phyloP scores from a whole-genome alignment of 345 rosid species.

The Clarkia xantiana region DNA sequence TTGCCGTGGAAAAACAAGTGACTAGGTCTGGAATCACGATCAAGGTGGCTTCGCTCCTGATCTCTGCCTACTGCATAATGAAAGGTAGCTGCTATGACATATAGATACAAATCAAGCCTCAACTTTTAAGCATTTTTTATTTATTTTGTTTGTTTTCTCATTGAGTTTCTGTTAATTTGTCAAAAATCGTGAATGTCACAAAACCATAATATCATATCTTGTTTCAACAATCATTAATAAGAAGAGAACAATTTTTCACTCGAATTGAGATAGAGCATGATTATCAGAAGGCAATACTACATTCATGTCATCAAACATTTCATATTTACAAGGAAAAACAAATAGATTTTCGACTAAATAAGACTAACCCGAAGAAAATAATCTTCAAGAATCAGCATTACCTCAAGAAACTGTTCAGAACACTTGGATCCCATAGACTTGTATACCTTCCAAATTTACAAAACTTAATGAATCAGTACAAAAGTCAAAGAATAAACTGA shows the following conservation, averaged over 20 bases:
- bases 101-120: conserved; percentile 8
- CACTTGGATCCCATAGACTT: conserved; percentile 61
- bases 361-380: background rate
- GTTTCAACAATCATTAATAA: too few species aligned
- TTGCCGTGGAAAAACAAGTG: conserved; percentile 80
- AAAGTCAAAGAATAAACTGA: background rate
- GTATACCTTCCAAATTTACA: conserved; percentile 36
- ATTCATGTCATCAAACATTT: too few species aligned
- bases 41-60: conserved; percentile 52
- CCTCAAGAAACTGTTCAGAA: conserved; percentile 59
- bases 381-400: conserved; percentile 11
- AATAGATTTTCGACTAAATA: background rate
- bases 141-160: too few species aligned
- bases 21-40: conserved; percentile 85
- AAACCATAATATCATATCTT: too few species aligned
- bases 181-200: too few species aligned
- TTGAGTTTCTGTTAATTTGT: too few species aligned
- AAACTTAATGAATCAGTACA: background rate
- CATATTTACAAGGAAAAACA: too few species aligned
- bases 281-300: too few species aligned
- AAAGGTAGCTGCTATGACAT: background rate
- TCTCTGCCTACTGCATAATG: conserved; percentile 51
- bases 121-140: background rate
- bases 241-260: too few species aligned
- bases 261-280: too few species aligned